phyloP scores from a whole-genome alignment of 177 flowering plant species.

The Vitis hybrid region DNA sequence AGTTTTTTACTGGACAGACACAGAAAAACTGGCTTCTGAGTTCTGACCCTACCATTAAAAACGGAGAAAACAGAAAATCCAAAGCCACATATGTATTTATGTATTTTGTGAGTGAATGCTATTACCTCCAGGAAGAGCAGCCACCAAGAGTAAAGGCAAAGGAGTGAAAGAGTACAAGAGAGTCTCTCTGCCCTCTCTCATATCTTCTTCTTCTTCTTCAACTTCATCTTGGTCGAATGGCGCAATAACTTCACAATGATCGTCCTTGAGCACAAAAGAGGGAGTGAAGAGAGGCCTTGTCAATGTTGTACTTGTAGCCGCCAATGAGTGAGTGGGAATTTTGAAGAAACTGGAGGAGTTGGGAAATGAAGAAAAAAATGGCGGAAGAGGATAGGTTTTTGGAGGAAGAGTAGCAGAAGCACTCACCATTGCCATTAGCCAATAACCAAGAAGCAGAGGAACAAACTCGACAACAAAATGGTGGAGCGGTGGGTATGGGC shows the following conservation, averaged over 20 bases:
- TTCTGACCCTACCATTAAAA: neutral
- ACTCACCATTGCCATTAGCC: conserved; percentile 26
- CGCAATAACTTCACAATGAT: neutral
- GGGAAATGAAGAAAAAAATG: conserved; percentile 10
- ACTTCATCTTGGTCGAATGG: conserved; percentile 9
- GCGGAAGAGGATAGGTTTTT: neutral
- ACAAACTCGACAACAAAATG: neutral
- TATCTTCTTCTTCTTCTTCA: conserved; percentile 13
- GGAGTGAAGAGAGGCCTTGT: conserved; percentile 7
- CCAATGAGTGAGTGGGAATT: neutral
- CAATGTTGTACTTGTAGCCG: neutral
- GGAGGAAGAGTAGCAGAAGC: conserved; percentile 9
- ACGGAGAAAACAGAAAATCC: neutral
- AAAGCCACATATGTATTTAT: neutral
- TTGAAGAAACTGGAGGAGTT: neutral
- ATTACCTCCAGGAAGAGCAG: conserved; percentile 88
- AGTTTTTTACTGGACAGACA: no score
- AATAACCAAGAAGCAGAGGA: neutral
- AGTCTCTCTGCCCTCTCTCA: conserved; percentile 36
- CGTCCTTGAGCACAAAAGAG: conserved; percentile 7
- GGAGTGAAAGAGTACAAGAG: conserved; percentile 60
- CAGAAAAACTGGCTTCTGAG: no score
- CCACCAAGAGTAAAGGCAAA: conserved; percentile 54
- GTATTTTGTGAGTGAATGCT: no score
- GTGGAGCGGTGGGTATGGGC: neutral